These are phyloP conservation scores for Colletotrichum sp. DNA, from an alignment of 2,329 filamentous ascomycete species.

Conservation along the genomic window DNA sequence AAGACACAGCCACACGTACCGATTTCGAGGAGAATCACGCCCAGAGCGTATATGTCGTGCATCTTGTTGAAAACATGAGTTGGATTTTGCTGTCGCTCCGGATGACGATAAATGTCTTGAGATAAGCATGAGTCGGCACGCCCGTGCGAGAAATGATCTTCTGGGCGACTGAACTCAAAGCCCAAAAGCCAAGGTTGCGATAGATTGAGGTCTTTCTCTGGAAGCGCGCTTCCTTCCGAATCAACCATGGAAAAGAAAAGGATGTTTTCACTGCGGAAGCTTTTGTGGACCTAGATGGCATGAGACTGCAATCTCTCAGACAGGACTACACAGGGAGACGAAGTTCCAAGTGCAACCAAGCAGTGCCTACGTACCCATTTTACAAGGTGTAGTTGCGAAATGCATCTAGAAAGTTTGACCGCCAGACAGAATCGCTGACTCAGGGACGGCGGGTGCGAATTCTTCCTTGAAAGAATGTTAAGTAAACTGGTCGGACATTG, in stretches of 20 bases:
- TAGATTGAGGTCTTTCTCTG: neutral
- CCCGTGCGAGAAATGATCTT: fast-evolving
- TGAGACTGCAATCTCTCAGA: too few species aligned
- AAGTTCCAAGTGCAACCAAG: too few species aligned
- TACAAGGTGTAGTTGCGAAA: neutral
- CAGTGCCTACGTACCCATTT: neutral
- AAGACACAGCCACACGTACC: fast-evolving
- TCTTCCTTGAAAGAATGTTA: fast-evolving
- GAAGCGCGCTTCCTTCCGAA: neutral
- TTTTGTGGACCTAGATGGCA: neutral
- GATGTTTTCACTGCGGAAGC: neutral
- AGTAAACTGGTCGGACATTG: neutral
- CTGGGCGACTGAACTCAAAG: neutral
- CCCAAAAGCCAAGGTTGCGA: neutral
- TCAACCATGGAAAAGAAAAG: neutral
- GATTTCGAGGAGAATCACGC: neutral
- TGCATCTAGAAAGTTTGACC: neutral
- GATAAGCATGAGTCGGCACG: neutral
- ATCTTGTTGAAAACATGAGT: neutral
- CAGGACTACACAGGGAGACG: too few species aligned
- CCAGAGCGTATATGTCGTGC: neutral
- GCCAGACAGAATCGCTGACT: neutral
- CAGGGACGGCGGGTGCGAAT: neutral
- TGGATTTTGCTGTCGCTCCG: neutral
- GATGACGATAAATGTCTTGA: neutral